A percentile compares a stretch with the other conserved stretches of the same genome.
Conservation (phyloP, 75 land plant species). For the Isoetes taiwanensis region DNA sequence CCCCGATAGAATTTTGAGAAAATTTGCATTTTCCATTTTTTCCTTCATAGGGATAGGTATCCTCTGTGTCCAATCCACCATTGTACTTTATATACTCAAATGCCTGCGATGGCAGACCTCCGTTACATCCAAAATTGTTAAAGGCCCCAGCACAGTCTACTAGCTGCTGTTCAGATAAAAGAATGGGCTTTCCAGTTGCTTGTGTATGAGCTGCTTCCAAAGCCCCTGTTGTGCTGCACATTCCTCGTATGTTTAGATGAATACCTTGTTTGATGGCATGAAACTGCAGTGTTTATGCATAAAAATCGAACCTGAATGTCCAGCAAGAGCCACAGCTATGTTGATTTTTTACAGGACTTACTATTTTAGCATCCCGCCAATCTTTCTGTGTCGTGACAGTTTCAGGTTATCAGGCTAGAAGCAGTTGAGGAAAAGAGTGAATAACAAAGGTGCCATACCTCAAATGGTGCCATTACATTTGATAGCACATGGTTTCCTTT, state of each 20-base stretch:
- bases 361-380: conserved; percentile 83
- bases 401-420: no score
- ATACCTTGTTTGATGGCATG: no score
- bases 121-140: conserved; percentile 91
- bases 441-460: no score
- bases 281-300: no score
- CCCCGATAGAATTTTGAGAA: conserved; percentile 49
- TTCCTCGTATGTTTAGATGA: no score
- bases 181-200: conserved; percentile 62
- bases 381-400: no score
- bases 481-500: conserved; percentile 54
- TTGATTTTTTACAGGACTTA: conserved; percentile 84
- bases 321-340: conserved; percentile 94
- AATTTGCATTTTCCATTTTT: conserved; percentile 61
- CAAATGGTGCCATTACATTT: no score
- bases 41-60: conserved; percentile 76
- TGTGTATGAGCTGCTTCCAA: conserved; percentile 95
- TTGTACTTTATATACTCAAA: conserved; percentile 90
- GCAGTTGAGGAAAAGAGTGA: no score
- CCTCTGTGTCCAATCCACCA: conserved; percentile 95
- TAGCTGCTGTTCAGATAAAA: conserved; percentile 94
- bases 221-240: conserved; percentile 80
- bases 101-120: conserved; percentile 95
- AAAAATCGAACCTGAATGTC: conserved; percentile 94
- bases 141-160: conserved; percentile 82